Conservation (phyloP, 2,329 filamentous ascomycete genomes). For the Cordyceps farinosa region DNA sequence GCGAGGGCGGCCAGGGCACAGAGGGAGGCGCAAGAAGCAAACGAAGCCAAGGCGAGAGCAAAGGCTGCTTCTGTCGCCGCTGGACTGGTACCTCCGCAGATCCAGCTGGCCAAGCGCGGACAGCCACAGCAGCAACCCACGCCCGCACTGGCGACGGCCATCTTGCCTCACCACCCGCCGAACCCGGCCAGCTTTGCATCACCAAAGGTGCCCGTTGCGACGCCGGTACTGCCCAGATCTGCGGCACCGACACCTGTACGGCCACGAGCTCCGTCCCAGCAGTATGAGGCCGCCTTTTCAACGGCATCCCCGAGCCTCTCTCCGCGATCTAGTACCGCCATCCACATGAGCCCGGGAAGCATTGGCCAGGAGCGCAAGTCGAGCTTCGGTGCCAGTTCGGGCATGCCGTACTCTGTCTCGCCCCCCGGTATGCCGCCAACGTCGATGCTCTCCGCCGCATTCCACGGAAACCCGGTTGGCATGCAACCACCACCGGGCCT, state of each 20-base stretch:
- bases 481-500: constrained; percentile 46
- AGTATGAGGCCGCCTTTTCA: constrained; percentile 68
- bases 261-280: constrained; percentile 64
- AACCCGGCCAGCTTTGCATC: constrained; percentile 62
- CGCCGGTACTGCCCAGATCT: constrained; percentile 72
- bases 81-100: constrained; percentile 11
- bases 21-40: constrained; percentile 51
- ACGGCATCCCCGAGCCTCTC: constrained; percentile 64
- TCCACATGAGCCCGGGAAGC: constrained; percentile 62
- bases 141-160: constrained; percentile 38
- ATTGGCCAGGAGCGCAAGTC: constrained; percentile 62
- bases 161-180: constrained; percentile 57
- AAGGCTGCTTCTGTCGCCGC: constrained; percentile 61
- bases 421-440: constrained; percentile 44
- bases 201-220: constrained; percentile 74
- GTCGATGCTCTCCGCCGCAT: constrained; percentile 37
- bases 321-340: constrained; percentile 58
- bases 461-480: constrained; percentile 52
- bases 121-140: constrained; percentile 34
- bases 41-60: constrained; percentile 57
- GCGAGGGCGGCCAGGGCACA: constrained; percentile 55
- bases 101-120: constrained; percentile 28
- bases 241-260: constrained; percentile 70
- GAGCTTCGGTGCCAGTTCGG: constrained; percentile 40
- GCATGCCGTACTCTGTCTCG: constrained; percentile 47